A percentile compares a stretch with the other conserved stretches of the same genome.
Conservation (phyloP, 1,284 basidiomycete species). For the Taiwanofungus camphoratus region DNA sequence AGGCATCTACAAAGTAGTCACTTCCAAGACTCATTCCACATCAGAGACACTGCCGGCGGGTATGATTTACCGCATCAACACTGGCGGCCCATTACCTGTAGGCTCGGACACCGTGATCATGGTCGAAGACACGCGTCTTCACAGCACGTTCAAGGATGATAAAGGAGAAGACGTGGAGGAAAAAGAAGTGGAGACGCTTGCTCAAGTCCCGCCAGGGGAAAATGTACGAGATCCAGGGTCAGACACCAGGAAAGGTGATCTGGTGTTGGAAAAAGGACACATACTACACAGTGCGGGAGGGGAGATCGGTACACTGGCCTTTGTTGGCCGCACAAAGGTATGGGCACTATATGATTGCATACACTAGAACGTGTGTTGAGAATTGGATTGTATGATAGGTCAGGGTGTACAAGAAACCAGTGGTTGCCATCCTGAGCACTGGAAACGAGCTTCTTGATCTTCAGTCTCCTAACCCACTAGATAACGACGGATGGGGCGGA, state of each 20-base stretch:
- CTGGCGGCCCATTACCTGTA: conserved; percentile 68
- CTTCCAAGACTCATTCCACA: conserved; percentile 42
- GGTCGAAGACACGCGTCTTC: conserved; percentile 85
- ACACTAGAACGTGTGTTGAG: background rate
- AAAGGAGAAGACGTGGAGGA: conserved; percentile 47
- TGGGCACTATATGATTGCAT: conserved; percentile 6
- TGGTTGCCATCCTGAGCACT: conserved; percentile 78
- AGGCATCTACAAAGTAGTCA: conserved; percentile 70
- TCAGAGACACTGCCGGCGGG: conserved; percentile 40
- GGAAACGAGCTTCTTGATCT: conserved; percentile 80
- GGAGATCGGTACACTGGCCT: conserved; percentile 81
- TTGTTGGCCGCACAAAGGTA: conserved; percentile 71
- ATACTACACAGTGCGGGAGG: conserved; percentile 65
- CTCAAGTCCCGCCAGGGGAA: conserved; percentile 58
- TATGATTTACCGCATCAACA: conserved; percentile 72
- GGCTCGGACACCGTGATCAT: conserved; percentile 81
- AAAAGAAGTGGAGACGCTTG: conserved; percentile 60
- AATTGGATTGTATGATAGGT: conserved; percentile 38
- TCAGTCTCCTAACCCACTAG: conserved; percentile 32
- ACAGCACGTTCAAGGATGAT: conserved; percentile 37
- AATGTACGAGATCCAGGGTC: conserved; percentile 73
- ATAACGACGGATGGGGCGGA: conserved; percentile 54
- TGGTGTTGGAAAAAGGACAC: conserved; percentile 62
- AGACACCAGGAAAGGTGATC: conserved; percentile 64
- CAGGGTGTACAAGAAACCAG: conserved; percentile 61